A percentile compares a stretch with the other conserved stretches of the same genome.
Evolutionary conservation across 208 protist genomes (phyloP).

Genomic region (Zelonia costaricensis): DNA sequence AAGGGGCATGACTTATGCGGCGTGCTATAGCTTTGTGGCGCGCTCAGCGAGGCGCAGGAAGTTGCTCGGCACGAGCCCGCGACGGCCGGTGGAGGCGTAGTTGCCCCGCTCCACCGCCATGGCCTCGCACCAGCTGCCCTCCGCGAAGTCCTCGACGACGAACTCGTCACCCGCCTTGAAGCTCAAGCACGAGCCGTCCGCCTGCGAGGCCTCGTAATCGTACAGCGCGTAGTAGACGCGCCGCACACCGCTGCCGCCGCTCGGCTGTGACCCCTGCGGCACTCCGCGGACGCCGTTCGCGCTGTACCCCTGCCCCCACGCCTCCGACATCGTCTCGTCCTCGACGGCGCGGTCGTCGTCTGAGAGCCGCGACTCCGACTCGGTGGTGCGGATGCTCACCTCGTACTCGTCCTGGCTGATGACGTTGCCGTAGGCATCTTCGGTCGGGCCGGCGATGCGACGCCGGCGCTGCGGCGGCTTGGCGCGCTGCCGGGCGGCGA

Average conservation of each 20-base stretch:
- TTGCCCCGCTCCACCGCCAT: conserved; percentile 25
- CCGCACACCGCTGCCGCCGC: conserved; percentile 7
- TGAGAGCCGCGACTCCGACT: conserved; percentile 64
- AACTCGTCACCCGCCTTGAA: conserved; percentile 87
- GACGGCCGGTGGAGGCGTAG: conserved; percentile 19
- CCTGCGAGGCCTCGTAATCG: conserved; percentile 54
- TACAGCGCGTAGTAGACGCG: conserved; percentile 70
- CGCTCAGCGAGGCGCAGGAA: conserved; percentile 66
- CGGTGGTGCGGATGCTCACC: conserved; percentile 32
- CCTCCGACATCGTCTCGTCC: conserved; percentile 25
- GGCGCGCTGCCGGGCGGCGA: conserved; percentile 28
- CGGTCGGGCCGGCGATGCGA: conserved; percentile 13
- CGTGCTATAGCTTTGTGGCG: conserved; percentile 37
- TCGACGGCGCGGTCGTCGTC: conserved; percentile 9
- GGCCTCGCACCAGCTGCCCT: conserved; percentile 75
- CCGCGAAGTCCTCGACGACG: conserved; percentile 68
- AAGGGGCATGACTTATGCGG: neutral
- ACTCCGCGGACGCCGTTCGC: conserved; percentile 11
- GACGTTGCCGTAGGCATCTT: conserved; percentile 39
- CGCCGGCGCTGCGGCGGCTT: conserved; percentile 18
- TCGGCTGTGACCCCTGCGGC: conserved; percentile 6
- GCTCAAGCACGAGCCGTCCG: conserved; percentile 47
- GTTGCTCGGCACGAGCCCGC: conserved; percentile 73
- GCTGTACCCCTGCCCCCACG: conserved; percentile 10
- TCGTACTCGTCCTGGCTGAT: conserved; percentile 51